Evolutionary conservation across 108 stramenopile species (phyloP), one percentile per base, ranked within the genome.

Genomic region (Conticribra guillardii): DNA sequence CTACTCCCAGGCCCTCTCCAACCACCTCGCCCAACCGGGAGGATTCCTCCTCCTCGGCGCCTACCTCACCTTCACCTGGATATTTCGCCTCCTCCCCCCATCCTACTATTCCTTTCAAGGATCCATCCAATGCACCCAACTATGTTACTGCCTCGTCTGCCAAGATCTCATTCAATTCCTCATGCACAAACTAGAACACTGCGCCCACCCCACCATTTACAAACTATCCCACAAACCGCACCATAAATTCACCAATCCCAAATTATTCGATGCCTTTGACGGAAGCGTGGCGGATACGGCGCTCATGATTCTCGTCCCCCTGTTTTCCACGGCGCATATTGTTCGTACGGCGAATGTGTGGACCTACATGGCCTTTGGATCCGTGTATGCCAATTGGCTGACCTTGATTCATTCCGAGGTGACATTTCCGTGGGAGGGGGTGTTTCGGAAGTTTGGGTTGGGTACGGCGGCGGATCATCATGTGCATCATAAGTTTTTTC

Each of bases 311-410:
- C 58, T 98, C 7, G 53, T 94, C 26, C 97, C 97, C 0, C 84
- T 98, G 0, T 96, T 85, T 65, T 19, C 81, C 17, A 96, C 95
- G 0, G 91, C 96, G 21, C 84, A 87, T 49, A 29, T 95, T 27
- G 82, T 94, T 3, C 81, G 86, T 28, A 79, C 66, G 44, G 85
- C 82, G 70, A 98, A 95, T 73, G 96, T 96, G 22, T 98, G 97
- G 97, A 92, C 92, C 37, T 97, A 97, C 82, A 97, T 97, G 96
- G 86, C 93, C 46, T 97, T 97, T 86, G 96, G 96, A 55, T 83
- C 82, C 18, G 54, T 73, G 21, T 97, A 96, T 72, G 90, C 94
- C 52, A 94, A 93, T 65, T 96, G 93, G 93, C 62, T 97, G 52
- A 87, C 87, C 0, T 60, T 97, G 70, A 94, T 97, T 72, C 96